Evolutionary conservation across 164 flowering plant species (phyloP), one percentile per base, ranked within the genome.

Genomic region (Tetrastigma voinierianum): DNA sequence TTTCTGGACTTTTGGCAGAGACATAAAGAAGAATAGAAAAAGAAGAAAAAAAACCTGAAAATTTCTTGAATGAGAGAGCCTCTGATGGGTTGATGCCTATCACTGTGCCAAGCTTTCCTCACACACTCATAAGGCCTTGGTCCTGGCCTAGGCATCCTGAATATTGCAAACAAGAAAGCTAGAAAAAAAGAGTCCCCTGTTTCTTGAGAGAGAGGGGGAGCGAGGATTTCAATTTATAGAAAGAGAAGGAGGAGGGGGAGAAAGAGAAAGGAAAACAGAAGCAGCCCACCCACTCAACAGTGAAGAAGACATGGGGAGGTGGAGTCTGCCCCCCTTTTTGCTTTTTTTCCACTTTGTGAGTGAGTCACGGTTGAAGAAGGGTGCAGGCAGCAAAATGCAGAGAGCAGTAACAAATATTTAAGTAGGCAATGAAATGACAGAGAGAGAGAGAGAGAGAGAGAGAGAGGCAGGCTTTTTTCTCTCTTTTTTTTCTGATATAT

Each of bases 101-200:
- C 97, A 75, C 98, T 91, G 69, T 93, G 98, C 98, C 98, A 93
- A 72, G 92, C 96, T 81, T 91, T 82, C 70, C 90, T 82, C 9
- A 90, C 91, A 73, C 98, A 93, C 70, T 91, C 98, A 71, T 90
- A 91, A 32, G 98, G 94, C 71, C 96, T 93, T 25, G 97, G 89
- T 0, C 97, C 97, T 72, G 96, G 91, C 69, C 96, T 84, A 15
- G 96, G 98, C 98, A 93, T 93, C 84, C 79, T 80, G 79, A 21
- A 13, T n/a, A 15, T 24, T 21, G 19, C 9, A 11, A 46, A 62
- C 13, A 20, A 57, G 23, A 18, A 44, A 11, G 40, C 40, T 4
- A 40, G 25, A 44, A 59, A 16, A 32, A 25, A 20, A 46, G 46
- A 65, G 56, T 17, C 2, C 58, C 54, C 13, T 52, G 63, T 40